These are phyloP conservation scores for Cucumis hystrix DNA, from an alignment of 306 rosid species.

Conservation along the genomic window DNA sequence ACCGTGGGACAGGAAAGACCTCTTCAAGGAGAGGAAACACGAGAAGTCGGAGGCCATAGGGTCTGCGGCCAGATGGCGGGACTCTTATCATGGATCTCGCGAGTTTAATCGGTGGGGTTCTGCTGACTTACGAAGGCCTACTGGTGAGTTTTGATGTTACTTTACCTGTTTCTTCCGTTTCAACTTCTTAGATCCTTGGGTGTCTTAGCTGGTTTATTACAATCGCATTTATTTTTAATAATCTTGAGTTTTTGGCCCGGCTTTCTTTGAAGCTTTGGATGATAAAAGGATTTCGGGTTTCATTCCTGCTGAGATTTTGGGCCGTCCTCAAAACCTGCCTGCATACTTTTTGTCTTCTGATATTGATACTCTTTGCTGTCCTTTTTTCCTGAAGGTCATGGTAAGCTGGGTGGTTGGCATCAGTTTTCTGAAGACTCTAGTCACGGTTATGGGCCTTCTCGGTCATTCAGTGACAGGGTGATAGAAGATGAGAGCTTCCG, in stretches of 20 bases:
- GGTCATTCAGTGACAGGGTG: slow-evolving; percentile 54
- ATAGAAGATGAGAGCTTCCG: slow-evolving; percentile 54
- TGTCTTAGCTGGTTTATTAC: not conserved
- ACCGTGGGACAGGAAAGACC: slow-evolving; percentile 97
- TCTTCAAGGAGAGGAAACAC: slow-evolving; percentile 96
- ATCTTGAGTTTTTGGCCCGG: not conserved
- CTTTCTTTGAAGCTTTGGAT: not conserved
- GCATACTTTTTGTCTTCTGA: slow-evolving; percentile 19
- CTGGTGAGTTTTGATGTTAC: slow-evolving; percentile 32
- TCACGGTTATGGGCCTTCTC: slow-evolving; percentile 57
- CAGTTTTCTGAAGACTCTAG: slow-evolving; percentile 66
- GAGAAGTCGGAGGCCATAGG: slow-evolving; percentile 80
- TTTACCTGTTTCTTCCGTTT: not conserved
- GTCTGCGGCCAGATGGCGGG: slow-evolving; percentile 84
- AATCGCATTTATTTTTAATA: not conserved
- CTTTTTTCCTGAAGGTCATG: slow-evolving; percentile 62
- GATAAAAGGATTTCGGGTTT: not conserved
- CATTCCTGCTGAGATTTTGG: not conserved
- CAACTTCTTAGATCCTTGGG: not conserved
- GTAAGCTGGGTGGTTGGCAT: slow-evolving; percentile 94
- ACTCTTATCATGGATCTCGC: slow-evolving; percentile 57
- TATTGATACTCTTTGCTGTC: slow-evolving; percentile 29
- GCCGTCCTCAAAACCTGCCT: not conserved
- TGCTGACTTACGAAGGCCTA: slow-evolving; percentile 64
- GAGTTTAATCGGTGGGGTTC: slow-evolving; percentile 78